phyloP scores from a whole-genome alignment of 306 rosid species.

The Boehmeria nivea region DNA sequence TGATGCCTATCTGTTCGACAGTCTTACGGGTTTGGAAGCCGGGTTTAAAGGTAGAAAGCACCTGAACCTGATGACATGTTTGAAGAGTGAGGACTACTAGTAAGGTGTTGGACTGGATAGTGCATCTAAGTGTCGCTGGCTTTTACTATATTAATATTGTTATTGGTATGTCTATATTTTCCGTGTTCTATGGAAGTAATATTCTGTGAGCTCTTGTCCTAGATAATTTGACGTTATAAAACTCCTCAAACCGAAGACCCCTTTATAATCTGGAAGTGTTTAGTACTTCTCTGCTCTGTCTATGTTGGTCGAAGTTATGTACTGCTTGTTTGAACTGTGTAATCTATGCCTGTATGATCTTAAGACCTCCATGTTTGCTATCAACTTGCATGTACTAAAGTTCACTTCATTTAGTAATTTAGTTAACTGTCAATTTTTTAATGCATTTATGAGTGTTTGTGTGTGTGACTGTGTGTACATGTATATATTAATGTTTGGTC shows the following conservation, averaged over 20 bases:
- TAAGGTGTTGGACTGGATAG: no score
- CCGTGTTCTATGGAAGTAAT: slow-evolving; percentile 27
- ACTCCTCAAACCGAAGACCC: slow-evolving; percentile 20
- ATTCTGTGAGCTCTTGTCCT: slow-evolving; percentile 28
- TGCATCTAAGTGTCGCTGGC: slow-evolving; percentile 21
- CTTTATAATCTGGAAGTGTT: slow-evolving; percentile 1
- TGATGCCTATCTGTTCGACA: no score
- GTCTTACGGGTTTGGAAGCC: no score
- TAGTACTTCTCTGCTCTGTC: slow-evolving; percentile 9
- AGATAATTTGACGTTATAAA: slow-evolving; percentile 23
- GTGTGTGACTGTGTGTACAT: no score
- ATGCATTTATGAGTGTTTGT: no score
- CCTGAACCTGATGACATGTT: slow-evolving; percentile 4
- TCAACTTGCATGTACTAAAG: slow-evolving; percentile 12
- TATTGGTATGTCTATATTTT: slow-evolving; percentile 24
- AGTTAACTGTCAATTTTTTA: no score
- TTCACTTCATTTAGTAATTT: no score
- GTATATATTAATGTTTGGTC: background rate
- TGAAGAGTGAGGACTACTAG: slow-evolving; percentile 22
- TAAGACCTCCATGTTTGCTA: slow-evolving; percentile 11
- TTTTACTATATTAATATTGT: slow-evolving; percentile 22
- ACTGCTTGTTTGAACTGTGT: slow-evolving; percentile 32
- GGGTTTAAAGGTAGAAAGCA: slow-evolving; percentile 14
- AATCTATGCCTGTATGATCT: slow-evolving; percentile 25
- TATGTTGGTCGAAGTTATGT: slow-evolving; percentile 42